phyloP scores from a whole-genome alignment of 345 rosid species.

The Citrus trifoliata region DNA sequence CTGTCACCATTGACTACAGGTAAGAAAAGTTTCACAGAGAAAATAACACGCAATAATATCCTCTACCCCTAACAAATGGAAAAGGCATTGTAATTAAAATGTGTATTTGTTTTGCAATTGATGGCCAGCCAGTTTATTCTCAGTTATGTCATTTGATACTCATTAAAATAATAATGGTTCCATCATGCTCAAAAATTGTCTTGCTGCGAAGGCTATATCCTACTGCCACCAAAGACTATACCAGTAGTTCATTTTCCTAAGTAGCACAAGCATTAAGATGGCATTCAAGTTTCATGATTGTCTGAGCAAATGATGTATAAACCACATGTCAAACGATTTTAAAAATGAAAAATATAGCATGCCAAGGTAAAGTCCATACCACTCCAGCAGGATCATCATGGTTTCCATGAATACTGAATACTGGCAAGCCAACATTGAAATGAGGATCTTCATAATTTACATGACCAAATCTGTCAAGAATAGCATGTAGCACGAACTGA shows the following conservation, averaged over 20 bases:
- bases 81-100: not conserved
- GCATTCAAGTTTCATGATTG: not conserved
- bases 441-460: constrained; percentile 99
- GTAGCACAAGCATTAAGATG: not conserved
- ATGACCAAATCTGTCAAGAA: constrained; percentile 78
- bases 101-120: not conserved
- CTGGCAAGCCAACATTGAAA: constrained; percentile 96
- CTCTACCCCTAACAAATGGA: not conserved
- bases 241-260: not conserved
- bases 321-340: not conserved
- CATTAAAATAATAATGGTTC: not conserved
- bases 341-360: constrained; percentile 12
- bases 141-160: not conserved
- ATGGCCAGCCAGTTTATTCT: not conserved
- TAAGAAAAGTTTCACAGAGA: constrained; percentile 7
- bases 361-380: constrained; percentile 44
- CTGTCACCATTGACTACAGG: constrained; percentile 45
- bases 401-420: constrained; percentile 97
- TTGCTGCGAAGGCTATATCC: not conserved
- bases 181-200: not conserved
- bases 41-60: no score
- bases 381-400: constrained; percentile 99
- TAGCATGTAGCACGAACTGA: constrained; percentile 11
- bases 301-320: not conserved
- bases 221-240: not conserved